Evolutionary conservation across 2,329 filamentous ascomycete genomes (phyloP), one percentile per base, ranked within the genome.

Genomic region (Lecanosticta acicola): DNA sequence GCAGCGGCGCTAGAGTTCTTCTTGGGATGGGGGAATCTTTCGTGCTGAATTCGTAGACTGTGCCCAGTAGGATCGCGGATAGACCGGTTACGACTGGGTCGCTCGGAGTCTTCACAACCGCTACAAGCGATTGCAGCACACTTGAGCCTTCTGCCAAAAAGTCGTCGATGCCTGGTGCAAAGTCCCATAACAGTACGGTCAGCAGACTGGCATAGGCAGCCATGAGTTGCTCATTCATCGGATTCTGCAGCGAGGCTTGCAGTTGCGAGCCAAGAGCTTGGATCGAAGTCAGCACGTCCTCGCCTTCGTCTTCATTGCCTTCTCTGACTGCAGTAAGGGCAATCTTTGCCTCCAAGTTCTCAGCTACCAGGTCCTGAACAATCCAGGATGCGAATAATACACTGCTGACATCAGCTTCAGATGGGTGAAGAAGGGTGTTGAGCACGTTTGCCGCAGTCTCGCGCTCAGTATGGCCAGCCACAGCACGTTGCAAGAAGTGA

Each of bases 31-130:
- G 88, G 0, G 91, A 97, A 67, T 98, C 93, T 63, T 94, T 95
- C 0, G 91, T 96, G 8, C 91, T 97, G 61, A 97, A 98, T 61
- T 98, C 93, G 64, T 97, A 98, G 3, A 93, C 77, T 16, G 94
- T 83, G 8, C 91, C 93, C 1, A 97, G 75, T 0, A 98, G 71
- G 63, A 89, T 81, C 13, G 89, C 85, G 63, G 85, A 88, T 10
- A 98, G 75, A 1, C 93, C 93, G 13, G 58, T 46, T 5, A 63
- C 51, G 4, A 60, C 47, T 3, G 59, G 55, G 68, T 60, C 72
- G 70, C 49, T 83, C 33, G 87, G 81, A 20, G 82, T 79, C 58
- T 93, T 85, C 7, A 57, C 54, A 8, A 54, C 48, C 11, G 42
- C 50, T 7, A 65, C 56, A 14, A 67, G 54, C 13, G 57, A 49